Percentiles rank a stretch among this genome's conserved stretches.
phyloP scores from a whole-genome alignment of 768 basidiomycete species.

The Trametes meyenii region DNA sequence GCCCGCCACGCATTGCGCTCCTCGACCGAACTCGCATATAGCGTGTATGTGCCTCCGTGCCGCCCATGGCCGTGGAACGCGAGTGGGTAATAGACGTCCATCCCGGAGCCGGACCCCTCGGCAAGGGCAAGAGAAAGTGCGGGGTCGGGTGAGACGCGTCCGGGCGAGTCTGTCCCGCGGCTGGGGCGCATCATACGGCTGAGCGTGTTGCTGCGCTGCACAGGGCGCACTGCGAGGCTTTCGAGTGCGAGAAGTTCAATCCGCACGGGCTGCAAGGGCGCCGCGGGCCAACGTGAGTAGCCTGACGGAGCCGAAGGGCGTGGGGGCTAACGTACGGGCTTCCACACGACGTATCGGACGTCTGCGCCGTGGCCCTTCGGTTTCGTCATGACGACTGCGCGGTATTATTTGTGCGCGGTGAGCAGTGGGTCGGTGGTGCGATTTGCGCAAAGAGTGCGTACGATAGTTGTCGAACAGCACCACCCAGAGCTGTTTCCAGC shows the following conservation, averaged over 20 bases:
- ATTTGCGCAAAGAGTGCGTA: neutral
- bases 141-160: constrained; percentile 12
- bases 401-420: neutral
- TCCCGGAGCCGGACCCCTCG: neutral
- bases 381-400: constrained; percentile 19
- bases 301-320: neutral
- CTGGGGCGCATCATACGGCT: constrained; percentile 20
- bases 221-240: constrained; percentile 10
- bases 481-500: constrained; percentile 24
- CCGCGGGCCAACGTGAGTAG: neutral
- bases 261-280: constrained; percentile 10
- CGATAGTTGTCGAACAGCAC: constrained; percentile 22
- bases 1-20: constrained; percentile 47
- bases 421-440: too few species aligned
- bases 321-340: constrained; percentile 1
- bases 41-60: constrained; percentile 46
- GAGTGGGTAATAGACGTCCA: constrained; percentile 45
- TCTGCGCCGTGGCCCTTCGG: constrained; percentile 11
- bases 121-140: neutral
- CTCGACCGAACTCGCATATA: constrained; percentile 47
- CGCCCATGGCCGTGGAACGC: constrained; percentile 48
- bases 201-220: constrained; percentile 22
- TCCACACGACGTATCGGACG: constrained; percentile 15
- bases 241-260: constrained; percentile 16
- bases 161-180: constrained; percentile 7